Conservation (phyloP, 2,329 filamentous ascomycete species). For the Alternaria hordeiaustralica region DNA sequence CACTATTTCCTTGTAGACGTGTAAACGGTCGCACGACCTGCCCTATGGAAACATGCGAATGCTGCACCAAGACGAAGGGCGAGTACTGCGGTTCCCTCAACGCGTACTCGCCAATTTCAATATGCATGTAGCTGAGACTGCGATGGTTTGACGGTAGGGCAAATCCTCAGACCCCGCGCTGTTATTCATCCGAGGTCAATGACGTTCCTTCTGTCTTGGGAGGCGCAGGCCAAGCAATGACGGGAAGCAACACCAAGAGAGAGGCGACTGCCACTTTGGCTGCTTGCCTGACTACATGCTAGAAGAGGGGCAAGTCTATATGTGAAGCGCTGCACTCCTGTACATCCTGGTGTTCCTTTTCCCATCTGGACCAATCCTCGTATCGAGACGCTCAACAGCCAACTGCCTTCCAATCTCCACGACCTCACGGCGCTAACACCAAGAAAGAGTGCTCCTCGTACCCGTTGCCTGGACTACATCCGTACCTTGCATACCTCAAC, state of each 20-base stretch:
- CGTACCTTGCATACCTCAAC: constrained; percentile 11
- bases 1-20: neutral
- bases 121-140: constrained; percentile 13
- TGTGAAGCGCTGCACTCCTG: constrained; percentile 8
- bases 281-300: neutral
- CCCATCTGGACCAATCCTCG: neutral
- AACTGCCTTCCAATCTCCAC: neutral
- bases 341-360: neutral
- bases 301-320: constrained; percentile 9
- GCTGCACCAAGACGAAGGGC: neutral
- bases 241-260: constrained; percentile 15
- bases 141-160: constrained; percentile 9
- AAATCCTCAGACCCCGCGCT: neutral
- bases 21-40: neutral
- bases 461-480: constrained; percentile 3
- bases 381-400: neutral
- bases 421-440: neutral
- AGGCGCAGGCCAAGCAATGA: constrained; percentile 23
- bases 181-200: constrained; percentile 12
- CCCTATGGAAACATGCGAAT: neutral
- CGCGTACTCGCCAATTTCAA: neutral
- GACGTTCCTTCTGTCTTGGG: constrained; percentile 24
- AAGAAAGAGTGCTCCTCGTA: neutral
- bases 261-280: constrained; percentile 15
- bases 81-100: neutral